A percentile compares a stretch with the other conserved stretches of the same genome.
Conservation (phyloP, 768 basidiomycete species). For the Chlorophyllum brunneum region DNA sequence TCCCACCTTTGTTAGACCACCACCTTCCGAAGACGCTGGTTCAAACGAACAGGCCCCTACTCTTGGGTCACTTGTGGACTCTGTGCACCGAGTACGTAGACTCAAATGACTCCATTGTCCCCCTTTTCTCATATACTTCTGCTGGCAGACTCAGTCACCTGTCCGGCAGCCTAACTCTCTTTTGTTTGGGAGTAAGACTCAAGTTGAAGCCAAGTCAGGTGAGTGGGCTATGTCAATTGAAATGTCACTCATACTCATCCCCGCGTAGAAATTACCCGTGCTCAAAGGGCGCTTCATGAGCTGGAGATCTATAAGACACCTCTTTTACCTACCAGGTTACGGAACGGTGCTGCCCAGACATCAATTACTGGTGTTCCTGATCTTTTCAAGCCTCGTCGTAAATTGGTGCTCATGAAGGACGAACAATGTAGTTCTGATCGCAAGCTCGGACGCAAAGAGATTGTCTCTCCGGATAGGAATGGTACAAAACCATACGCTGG, state of each 20-base stretch:
- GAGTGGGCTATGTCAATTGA: slow-evolving; percentile 16
- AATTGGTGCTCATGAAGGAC: slow-evolving; percentile 56
- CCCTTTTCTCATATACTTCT: slow-evolving; percentile 8
- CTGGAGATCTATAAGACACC: slow-evolving; percentile 80
- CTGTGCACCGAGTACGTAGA: slow-evolving; percentile 49
- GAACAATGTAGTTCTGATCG: slow-evolving; percentile 45
- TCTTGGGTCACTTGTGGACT: slow-evolving; percentile 55
- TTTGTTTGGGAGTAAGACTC: slow-evolving; percentile 37
- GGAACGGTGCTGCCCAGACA: slow-evolving; percentile 31
- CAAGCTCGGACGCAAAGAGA: slow-evolving; percentile 35
- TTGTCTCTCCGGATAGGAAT: slow-evolving; percentile 37
- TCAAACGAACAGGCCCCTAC: slow-evolving; percentile 35
- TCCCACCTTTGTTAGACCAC: slow-evolving; percentile 68
- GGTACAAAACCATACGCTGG: slow-evolving; percentile 77
- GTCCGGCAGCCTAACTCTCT: slow-evolving; percentile 50
- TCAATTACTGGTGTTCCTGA: slow-evolving; percentile 46
- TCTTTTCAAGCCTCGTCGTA: slow-evolving; percentile 55
- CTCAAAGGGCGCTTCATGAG: slow-evolving; percentile 67
- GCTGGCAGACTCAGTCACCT: slow-evolving; percentile 42
- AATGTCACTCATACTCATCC: not conserved
- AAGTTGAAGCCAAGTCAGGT: slow-evolving; percentile 23
- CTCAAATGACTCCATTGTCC: slow-evolving; percentile 3
- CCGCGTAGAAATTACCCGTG: slow-evolving; percentile 36
- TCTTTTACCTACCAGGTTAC: slow-evolving; percentile 59
- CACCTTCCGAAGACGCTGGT: slow-evolving; percentile 25